Percentiles rank a stretch among this genome's conserved stretches.
phyloP scores from a whole-genome alignment of 2,329 filamentous ascomycete genomes.

The Neonectria coccinea region DNA sequence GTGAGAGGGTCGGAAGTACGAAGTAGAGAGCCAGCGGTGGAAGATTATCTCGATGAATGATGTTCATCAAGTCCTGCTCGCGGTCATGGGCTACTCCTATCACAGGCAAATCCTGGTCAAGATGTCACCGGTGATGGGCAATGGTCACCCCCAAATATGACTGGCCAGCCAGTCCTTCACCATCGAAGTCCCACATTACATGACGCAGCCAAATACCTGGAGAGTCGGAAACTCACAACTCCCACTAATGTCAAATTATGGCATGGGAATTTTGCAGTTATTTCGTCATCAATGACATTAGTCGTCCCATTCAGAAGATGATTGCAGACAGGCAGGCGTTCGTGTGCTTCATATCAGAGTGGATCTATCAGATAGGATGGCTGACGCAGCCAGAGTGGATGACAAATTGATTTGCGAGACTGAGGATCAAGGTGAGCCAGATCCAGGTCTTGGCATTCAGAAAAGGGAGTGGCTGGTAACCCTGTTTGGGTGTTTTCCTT shows the following conservation, averaged over 20 bases:
- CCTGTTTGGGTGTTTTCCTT: background rate
- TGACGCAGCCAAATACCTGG: slow-evolving; percentile 24
- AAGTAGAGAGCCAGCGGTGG: background rate
- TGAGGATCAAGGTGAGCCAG: background rate
- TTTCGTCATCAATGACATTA: slow-evolving; percentile 14
- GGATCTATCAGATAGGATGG: background rate
- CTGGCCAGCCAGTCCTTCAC: slow-evolving; percentile 8
- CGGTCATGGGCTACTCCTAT: slow-evolving; percentile 3
- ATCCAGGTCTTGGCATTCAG: background rate
- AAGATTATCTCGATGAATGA: slow-evolving; percentile 24
- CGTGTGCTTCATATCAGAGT: background rate
- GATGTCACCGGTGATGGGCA: slow-evolving; percentile 1
- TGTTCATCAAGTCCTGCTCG: slow-evolving; percentile 23
- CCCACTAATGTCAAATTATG: slow-evolving; percentile 3
- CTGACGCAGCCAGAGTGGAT: slow-evolving; percentile 7
- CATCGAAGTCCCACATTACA: slow-evolving; percentile 14
- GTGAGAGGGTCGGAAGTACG: slow-evolving; percentile 15
- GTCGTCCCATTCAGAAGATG: background rate
- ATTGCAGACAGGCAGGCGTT: background rate
- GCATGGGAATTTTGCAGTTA: slow-evolving; percentile 6
- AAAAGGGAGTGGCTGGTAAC: slow-evolving; percentile 24
- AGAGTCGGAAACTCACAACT: slow-evolving; percentile 19
- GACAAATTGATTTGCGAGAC: slow-evolving; percentile 8
- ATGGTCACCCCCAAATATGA: slow-evolving; percentile 20
- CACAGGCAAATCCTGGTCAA: slow-evolving; percentile 16